phyloP scores from a whole-genome alignment of 106 monocot species.

The Phalaenopsis equestris region DNA sequence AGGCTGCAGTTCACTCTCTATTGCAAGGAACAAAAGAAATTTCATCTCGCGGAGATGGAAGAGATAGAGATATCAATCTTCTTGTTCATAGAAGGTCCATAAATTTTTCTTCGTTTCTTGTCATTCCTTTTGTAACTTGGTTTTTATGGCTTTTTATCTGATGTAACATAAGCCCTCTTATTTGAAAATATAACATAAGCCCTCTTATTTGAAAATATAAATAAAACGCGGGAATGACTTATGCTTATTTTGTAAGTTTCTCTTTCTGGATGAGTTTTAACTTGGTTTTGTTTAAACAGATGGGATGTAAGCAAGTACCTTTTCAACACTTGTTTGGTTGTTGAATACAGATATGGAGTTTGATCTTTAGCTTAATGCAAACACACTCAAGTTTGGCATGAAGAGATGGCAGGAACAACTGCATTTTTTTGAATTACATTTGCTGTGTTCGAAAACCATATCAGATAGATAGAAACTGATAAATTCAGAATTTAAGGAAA shows the following conservation, averaged over 20 bases:
- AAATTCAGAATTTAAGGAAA: neutral
- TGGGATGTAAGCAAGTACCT: neutral
- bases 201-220: neutral
- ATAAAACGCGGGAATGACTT: neutral
- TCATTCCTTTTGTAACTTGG: neutral
- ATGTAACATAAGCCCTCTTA: neutral
- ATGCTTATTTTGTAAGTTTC: neutral
- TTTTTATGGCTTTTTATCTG: neutral
- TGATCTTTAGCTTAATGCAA: neutral
- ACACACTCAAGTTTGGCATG: neutral
- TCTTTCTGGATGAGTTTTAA: neutral
- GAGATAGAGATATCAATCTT: slow-evolving; percentile 69
- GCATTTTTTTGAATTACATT: neutral
- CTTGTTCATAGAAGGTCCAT: slow-evolving; percentile 74
- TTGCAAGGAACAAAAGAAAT: slow-evolving; percentile 80
- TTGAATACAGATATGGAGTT: neutral
- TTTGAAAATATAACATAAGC: neutral
- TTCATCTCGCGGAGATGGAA: slow-evolving; percentile 63
- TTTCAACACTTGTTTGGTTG: neutral
- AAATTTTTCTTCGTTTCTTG: neutral
- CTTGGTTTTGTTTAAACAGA: neutral
- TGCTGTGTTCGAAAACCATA: neutral
- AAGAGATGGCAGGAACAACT: neutral
- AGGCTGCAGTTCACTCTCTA: slow-evolving; percentile 80
- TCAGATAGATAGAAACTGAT: neutral